Base-by-base conservation (phyloP, 139 green algal genomes). In the Chara braunii region DNA sequence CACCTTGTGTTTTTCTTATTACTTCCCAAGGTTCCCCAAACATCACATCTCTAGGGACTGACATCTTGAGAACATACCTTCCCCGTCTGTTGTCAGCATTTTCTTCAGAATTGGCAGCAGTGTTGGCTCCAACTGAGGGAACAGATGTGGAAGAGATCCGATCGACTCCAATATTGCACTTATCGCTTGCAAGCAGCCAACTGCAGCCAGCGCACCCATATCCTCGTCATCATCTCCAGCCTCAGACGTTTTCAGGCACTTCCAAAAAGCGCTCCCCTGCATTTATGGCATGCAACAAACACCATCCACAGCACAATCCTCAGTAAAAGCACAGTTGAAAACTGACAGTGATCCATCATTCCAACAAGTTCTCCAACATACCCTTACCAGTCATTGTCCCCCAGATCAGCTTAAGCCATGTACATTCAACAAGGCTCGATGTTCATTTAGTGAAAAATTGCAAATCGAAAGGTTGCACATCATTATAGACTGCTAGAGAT, bases 101-200 rank as follows among this genome's bases (percentile, higher is more conserved):
- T 77, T 77, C 2, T 84, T 57, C 73, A 97, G 81, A 51, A 98
- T 81, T 31, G 90, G 89, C 64, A 88, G 87, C 60, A 96, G 72
- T 2, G 85, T 74, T 18, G 85, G 84, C 80, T 96, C 90, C 58
- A 98, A 75, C 45, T 83, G 64, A 0, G 80, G 68, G 70, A 86
- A 90, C 22, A 96, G 78, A 8, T 85, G 42, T 2, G 88, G 85
- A 66, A 91, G 78, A 2, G 60, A 67, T 28, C 70, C 77, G 32
- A 95, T 80, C 37, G 78, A 85, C 36, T 95, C 88, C 51, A 98
- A 75, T 31, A 97, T 82, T 1, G 90, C 95, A 68, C 85, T 81
- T 31, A 97, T 81, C 2, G 92, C 87, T 9, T 86, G 80, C 66
- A 98, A 60, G 76, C 88, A 92, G 34, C 86, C 88, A 51, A 88